phyloP scores from a whole-genome alignment of 495 filamentous ascomycete genomes.

The Penicillium atrosanguineum region DNA sequence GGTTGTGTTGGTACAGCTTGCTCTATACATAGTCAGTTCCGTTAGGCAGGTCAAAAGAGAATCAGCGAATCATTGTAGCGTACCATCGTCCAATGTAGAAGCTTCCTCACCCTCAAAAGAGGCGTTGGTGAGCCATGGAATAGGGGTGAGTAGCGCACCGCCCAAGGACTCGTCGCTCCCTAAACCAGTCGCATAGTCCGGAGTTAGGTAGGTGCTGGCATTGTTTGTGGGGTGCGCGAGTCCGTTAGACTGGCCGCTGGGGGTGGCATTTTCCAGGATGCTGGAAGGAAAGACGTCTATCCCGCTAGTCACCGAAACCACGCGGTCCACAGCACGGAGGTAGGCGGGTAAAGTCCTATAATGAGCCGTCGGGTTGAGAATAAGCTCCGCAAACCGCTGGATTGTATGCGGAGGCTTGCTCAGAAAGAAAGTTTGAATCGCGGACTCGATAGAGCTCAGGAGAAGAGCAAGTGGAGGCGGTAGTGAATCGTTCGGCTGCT shows the following conservation, averaged over 20 bases:
- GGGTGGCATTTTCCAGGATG: slow-evolving; percentile 42
- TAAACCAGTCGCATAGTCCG: slow-evolving; percentile 40
- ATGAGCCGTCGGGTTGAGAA: slow-evolving; percentile 70
- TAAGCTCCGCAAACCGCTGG: slow-evolving; percentile 90
- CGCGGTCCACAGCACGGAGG: slow-evolving; percentile 86
- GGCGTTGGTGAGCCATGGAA: slow-evolving; percentile 71
- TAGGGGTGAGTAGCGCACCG: slow-evolving; percentile 88
- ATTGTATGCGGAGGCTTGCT: slow-evolving; percentile 84
- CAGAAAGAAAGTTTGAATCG: slow-evolving; percentile 66
- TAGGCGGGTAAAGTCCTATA: slow-evolving; percentile 80
- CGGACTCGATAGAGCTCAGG: slow-evolving; percentile 62
- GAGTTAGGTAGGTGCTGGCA: slow-evolving; percentile 20
- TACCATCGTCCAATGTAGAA: slow-evolving; percentile 25
- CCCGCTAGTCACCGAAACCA: slow-evolving; percentile 85
- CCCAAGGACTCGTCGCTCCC: slow-evolving; percentile 88
- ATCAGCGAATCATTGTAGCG: slow-evolving; percentile 25
- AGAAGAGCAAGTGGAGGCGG: slow-evolving; percentile 63
- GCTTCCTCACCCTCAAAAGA: slow-evolving; percentile 30
- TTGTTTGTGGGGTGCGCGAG: slow-evolving; percentile 31
- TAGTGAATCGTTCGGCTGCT: slow-evolving; percentile 46
- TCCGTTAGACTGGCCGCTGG: slow-evolving; percentile 46
- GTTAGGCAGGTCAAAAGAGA: background rate
- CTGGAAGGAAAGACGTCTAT: slow-evolving; percentile 80
- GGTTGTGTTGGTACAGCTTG: slow-evolving; percentile 20
- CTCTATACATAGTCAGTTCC: slow-evolving; percentile 11